Evolutionary conservation across 1,139 yeast species (phyloP).

Genomic region (Magnusiomyces paraingens): DNA sequence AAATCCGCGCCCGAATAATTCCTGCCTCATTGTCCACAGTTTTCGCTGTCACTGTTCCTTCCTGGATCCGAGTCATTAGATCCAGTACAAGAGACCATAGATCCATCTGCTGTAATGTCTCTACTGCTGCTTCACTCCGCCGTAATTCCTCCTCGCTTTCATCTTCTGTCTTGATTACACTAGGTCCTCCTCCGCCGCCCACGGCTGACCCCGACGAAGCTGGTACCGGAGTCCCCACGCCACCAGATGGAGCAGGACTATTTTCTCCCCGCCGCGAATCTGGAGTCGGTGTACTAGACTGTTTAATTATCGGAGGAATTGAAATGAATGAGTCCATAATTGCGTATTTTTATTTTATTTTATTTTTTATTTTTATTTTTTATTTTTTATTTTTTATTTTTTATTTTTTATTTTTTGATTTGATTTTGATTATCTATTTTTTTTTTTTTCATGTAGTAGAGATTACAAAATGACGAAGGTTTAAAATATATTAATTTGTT

Average conservation of each 20-base stretch:
- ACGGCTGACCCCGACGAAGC: conserved; percentile 17
- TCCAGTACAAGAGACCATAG: conserved; percentile 15
- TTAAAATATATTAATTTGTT: no score
- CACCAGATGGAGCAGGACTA: neutral
- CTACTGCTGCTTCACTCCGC: conserved; percentile 10
- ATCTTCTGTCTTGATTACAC: neutral
- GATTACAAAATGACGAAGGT: no score
- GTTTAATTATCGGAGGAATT: conserved; percentile 9
- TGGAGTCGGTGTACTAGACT: conserved; percentile 19
- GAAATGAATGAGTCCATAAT: conserved; percentile 16
- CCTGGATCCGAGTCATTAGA: conserved; percentile 12
- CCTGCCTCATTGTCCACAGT: conserved; percentile 18
- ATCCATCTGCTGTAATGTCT: conserved; percentile 14
- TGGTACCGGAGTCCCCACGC: neutral
- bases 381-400: no score
- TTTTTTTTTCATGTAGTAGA: no score
- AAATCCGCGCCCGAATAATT: conserved; percentile 9
- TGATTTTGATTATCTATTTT: no score
- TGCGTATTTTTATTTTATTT: neutral
- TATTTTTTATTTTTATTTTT: neutral
- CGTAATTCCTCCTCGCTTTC: conserved; percentile 8
- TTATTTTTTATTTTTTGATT: no score
- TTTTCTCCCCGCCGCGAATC: conserved; percentile 16
- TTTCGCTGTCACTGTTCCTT: conserved; percentile 16
- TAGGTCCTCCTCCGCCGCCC: neutral